Conservation (phyloP, 2,329 filamentous ascomycete species). For the Elsinoe batatas region DNA sequence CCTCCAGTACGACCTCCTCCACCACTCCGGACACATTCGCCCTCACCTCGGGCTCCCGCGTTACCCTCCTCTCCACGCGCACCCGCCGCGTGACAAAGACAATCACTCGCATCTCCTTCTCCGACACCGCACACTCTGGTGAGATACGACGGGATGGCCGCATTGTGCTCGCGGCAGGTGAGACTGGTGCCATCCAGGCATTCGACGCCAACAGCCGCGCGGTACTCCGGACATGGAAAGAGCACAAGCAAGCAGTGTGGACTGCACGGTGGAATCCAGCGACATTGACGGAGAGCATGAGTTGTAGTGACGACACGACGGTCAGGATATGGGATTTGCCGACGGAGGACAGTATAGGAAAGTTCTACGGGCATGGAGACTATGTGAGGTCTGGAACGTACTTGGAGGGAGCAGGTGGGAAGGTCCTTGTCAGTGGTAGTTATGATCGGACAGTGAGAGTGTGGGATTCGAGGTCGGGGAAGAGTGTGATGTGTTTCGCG, state of each 20-base stretch:
- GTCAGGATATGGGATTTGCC: constrained; percentile 92
- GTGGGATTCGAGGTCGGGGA: constrained; percentile 75
- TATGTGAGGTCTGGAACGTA: constrained; percentile 85
- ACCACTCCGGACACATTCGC: constrained; percentile 60
- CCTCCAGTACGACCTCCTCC: constrained; percentile 33
- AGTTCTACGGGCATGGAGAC: constrained; percentile 78
- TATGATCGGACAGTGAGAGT: constrained; percentile 90
- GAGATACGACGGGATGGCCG: constrained; percentile 82
- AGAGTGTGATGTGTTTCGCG: constrained; percentile 81
- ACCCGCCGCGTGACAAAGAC: constrained; percentile 89
- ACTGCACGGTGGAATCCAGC: constrained; percentile 77
- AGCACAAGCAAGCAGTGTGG: constrained; percentile 92
- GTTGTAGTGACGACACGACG: constrained; percentile 82
- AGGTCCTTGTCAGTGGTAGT: constrained; percentile 73
- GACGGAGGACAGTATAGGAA: constrained; percentile 62
- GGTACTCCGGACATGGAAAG: constrained; percentile 89
- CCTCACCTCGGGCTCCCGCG: constrained; percentile 84
- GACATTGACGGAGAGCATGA: constrained; percentile 77
- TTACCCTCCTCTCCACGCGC: constrained; percentile 88
- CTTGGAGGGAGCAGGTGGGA: constrained; percentile 62
- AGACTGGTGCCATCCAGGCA: constrained; percentile 84
- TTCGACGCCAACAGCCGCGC: constrained; percentile 85
- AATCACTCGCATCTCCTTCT: constrained; percentile 69
- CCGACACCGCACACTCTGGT: constrained; percentile 80
- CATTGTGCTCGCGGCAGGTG: constrained; percentile 83